Evolutionary conservation across 192 early-diverging fungal genomes (phyloP).

Genomic region (Backusella circina): DNA sequence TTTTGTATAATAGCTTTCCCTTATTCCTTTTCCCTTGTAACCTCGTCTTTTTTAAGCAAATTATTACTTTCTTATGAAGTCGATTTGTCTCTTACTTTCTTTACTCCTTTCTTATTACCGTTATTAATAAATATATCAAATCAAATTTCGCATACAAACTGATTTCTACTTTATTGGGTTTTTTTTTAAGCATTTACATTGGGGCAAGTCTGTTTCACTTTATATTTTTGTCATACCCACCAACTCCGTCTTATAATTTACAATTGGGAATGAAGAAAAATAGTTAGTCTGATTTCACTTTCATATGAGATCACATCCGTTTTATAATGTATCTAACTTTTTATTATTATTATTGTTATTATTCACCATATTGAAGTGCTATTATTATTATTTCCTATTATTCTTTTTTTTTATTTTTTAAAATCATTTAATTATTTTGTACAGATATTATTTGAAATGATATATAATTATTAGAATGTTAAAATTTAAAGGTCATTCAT

Average conservation of each 20-base stretch:
- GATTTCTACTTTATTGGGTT: not conserved
- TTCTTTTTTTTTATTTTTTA: not conserved
- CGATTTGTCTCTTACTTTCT: not conserved
- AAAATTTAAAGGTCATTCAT: slow-evolving; percentile 11
- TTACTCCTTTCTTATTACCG: not conserved
- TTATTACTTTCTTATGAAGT: not conserved
- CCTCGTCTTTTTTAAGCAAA: not conserved
- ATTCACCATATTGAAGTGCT: too few species aligned
- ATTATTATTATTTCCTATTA: not conserved
- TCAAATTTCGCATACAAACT: not conserved
- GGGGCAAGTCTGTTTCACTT: not conserved
- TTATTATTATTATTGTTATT: too few species aligned
- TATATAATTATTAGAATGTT: not conserved
- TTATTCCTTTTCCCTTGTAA: not conserved
- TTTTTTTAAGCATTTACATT: not conserved
- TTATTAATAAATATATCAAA: slow-evolving; percentile 2
- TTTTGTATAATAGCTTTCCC: not conserved
- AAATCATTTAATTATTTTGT: not conserved
- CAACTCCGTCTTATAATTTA: not conserved
- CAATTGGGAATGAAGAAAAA: not conserved
- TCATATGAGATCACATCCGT: not conserved
- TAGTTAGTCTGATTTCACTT: not conserved
- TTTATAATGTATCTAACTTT: not conserved
- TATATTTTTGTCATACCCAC: not conserved
- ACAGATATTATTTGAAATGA: not conserved